A percentile compares a stretch with the other conserved stretches of the same genome.
Evolutionary conservation across 306 rosid species (phyloP).

Genomic region (Vachellia pachyceras): DNA sequence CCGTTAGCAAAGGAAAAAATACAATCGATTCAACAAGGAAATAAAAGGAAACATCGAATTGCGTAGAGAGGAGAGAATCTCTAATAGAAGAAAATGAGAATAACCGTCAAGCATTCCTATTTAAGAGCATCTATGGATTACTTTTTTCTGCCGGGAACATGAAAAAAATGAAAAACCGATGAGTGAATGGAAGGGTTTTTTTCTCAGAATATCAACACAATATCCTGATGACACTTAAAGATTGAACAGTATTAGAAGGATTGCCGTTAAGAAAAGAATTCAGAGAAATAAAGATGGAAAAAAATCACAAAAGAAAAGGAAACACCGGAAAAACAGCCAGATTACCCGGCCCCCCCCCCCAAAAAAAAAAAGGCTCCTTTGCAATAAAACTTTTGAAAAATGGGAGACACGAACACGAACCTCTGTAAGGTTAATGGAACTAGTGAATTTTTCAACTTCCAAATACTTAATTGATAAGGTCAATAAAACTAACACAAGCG

Average conservation of each 20-base stretch:
- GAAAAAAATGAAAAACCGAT: background rate
- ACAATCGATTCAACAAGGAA: background rate
- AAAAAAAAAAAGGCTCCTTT: background rate
- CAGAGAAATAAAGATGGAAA: background rate
- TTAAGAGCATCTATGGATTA: background rate
- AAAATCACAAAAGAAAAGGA: background rate
- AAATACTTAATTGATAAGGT: too few species aligned
- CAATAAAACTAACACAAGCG: slow-evolving; percentile 4
- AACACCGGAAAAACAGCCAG: background rate
- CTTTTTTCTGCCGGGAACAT: background rate
- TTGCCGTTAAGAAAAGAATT: background rate
- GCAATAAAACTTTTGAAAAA: background rate
- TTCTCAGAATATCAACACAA: slow-evolving; percentile 22
- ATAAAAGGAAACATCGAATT: slow-evolving; percentile 15
- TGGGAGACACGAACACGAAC: background rate
- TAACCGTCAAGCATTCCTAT: background rate
- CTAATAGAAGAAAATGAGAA: slow-evolving; percentile 5
- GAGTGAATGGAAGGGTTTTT: slow-evolving; percentile 14
- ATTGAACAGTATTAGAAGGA: background rate
- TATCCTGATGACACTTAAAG: background rate
- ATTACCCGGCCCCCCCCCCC: background rate
- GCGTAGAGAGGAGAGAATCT: background rate
- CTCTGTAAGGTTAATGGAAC: background rate
- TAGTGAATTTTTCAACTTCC: background rate
- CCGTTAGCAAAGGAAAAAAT: background rate